Percentiles rank a stretch among this genome's conserved stretches.
These are phyloP conservation scores for Salisapilia sapeloensis DNA, from an alignment of 352 stramenopile species.

Conservation along the genomic window DNA sequence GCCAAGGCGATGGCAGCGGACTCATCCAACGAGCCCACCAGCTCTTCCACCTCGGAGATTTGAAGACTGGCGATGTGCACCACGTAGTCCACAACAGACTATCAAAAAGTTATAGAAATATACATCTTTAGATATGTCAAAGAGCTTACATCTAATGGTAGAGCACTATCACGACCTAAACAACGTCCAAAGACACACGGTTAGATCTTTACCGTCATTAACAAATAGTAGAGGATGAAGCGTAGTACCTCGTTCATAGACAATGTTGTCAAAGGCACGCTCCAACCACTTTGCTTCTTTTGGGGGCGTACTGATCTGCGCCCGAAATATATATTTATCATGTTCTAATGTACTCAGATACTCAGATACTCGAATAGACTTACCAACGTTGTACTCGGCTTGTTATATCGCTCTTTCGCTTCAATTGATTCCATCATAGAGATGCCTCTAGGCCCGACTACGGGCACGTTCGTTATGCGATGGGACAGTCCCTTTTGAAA, in stretches of 20 bases:
- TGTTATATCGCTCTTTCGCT: too few relatives aligned
- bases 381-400: too few relatives aligned
- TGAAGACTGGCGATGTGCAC: slow-evolving; percentile 55
- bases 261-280: slow-evolving; percentile 22
- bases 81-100: slow-evolving; percentile 60
- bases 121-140: not conserved
- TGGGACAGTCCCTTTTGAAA: too few relatives aligned
- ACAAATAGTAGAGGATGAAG: slow-evolving; percentile 1
- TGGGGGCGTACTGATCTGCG: too few relatives aligned
- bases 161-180: slow-evolving; percentile 16
- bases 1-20: slow-evolving; percentile 41
- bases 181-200: not conserved
- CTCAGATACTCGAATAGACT: too few relatives aligned
- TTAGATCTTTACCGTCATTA: not conserved
- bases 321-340: too few relatives aligned
- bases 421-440: too few relatives aligned
- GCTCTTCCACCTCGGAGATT: slow-evolving; percentile 26
- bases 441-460: too few relatives aligned
- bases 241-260: slow-evolving; percentile 16
- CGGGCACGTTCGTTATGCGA: too few relatives aligned
- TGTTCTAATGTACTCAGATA: too few relatives aligned
- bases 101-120: not conserved
- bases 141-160: slow-evolving; percentile 34
- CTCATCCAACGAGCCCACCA: slow-evolving; percentile 68
- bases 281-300: too few relatives aligned